Conservation (phyloP, 345 rosid species). For the Salix udensis region DNA sequence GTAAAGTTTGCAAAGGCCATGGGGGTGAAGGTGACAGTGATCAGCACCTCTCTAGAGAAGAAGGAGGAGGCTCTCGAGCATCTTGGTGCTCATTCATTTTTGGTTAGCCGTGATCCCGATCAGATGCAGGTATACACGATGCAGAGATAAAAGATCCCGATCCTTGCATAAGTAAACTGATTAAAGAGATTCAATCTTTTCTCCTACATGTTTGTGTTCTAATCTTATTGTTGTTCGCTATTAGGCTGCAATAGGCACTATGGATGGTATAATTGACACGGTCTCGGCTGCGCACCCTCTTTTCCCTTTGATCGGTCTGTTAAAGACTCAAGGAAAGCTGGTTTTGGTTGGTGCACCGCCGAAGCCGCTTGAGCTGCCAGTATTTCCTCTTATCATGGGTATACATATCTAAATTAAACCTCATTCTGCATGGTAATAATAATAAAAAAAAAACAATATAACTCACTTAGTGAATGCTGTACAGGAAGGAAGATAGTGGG, state of each 20-base stretch:
- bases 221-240: background rate
- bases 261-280: background rate
- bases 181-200: no score
- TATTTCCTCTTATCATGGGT: background rate
- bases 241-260: background rate
- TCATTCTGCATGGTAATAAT: no score
- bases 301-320: background rate
- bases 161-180: no score
- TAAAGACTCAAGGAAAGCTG: background rate
- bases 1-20: background rate
- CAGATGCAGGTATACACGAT: background rate
- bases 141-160: no score
- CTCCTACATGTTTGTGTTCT: background rate
- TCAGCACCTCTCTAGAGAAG: background rate
- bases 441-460: no score
- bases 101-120: background rate
- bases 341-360: background rate
- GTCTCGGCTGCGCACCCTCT: background rate
- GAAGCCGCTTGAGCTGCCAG: background rate
- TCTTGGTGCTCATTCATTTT: background rate
- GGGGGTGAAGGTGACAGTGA: background rate
- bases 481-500: conserved; percentile 6
- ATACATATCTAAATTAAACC: background rate
- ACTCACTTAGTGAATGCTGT: no score
- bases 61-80: background rate